A percentile compares a stretch with the other conserved stretches of the same genome.
phyloP scores from a whole-genome alignment of 805 yeast genomes.

The Metschnikowia hibisci region DNA sequence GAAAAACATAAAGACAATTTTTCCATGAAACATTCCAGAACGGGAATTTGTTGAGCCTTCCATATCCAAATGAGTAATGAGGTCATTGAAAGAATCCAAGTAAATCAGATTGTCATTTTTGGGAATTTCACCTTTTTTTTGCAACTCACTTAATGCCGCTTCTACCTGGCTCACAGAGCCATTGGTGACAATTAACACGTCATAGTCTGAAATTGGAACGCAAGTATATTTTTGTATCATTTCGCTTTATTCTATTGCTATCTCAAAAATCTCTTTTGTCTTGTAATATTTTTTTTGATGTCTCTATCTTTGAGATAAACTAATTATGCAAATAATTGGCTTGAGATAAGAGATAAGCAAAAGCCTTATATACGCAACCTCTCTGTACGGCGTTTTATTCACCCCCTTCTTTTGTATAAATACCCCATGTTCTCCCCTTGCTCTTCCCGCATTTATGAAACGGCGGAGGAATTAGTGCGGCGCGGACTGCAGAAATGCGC shows the following conservation, averaged over 20 bases:
- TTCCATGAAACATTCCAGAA: conserved; percentile 22
- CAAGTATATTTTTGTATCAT: conserved; percentile 38
- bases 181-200: conserved; percentile 33
- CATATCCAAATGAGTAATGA: conserved; percentile 18
- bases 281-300: too few species aligned
- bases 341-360: conserved; percentile 5
- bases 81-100: conserved; percentile 22
- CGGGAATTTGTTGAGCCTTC: not conserved
- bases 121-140: conserved; percentile 22
- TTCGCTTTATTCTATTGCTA: not conserved
- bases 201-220: conserved; percentile 29
- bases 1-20: conserved; percentile 37
- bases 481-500: conserved; percentile 1
- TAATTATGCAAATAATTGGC: conserved; percentile 5
- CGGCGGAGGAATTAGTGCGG: not conserved
- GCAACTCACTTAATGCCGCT: conserved; percentile 22
- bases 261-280: not conserved
- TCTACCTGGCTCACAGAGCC: conserved; percentile 32
- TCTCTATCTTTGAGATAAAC: too few species aligned
- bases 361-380: not conserved
- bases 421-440: conserved; percentile 4
- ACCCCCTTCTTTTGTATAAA: not conserved
- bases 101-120: conserved; percentile 23
- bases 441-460: not conserved
- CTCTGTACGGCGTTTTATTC: conserved; percentile 9